Evolutionary conservation across 2,329 filamentous ascomycete genomes (phyloP), one percentile per base, ranked within the genome.

Genomic region (Aspergillus quadricinctus): DNA sequence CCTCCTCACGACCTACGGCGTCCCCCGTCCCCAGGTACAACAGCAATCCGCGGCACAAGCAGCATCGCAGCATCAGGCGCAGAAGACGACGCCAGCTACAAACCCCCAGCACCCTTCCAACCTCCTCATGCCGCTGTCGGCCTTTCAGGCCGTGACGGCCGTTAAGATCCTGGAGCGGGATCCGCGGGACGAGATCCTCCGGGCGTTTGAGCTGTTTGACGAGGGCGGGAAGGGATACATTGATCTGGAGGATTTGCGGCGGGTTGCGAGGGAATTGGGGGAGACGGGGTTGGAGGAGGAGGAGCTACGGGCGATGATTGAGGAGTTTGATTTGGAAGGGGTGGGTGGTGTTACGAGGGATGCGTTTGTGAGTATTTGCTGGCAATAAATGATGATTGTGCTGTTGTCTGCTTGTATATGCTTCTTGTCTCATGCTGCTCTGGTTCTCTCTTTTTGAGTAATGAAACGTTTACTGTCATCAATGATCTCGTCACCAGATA

Each of bases 271-370:
- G 66, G 94, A 97, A 72, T 80, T 99, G 61, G 94, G 94, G 7
- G 93, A 97, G 74, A 79, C 77, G 6, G 91, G 90, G 11, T 81
- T 99, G 64, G 90, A 94, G 65, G 93, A 99, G 69, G 89, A 95
- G 67, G 94, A 99, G 73, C 81, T 99, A 59, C 82, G 85, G 65
- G 92, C 92, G 62, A 99, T 99, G 94, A 94, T 99, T 77, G 92
- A 97, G 69, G 93, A 97, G 75, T 95, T 97, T 78, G 94, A 99
- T 77, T 82, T 97, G 62, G 90, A 96, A 69, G 93, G 91, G 1
- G 95, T 96, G 65, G 92, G 92, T 10, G 92, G 82, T 56, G 86
- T 88, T 62, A 81, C 79, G 49, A 72, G 82, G 65, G 84, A 87
- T 57, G 84, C 84, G 57, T 88, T 88, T 75, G 77, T 87, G 64